phyloP scores from a whole-genome alignment of 78 protist genomes.

The Dictyostelium citrinum region DNA sequence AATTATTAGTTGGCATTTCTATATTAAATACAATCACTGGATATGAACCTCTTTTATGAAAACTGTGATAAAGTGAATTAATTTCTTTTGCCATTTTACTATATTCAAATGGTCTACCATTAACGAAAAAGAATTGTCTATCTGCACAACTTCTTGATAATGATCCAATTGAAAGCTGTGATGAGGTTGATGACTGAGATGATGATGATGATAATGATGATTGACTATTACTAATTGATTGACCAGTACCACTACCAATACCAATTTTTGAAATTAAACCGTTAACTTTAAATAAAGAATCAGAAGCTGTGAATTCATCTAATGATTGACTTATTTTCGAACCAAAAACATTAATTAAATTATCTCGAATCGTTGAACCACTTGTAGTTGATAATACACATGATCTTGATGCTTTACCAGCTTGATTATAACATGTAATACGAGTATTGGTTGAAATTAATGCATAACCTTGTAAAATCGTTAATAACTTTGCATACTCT shows the following conservation, averaged over 20 bases:
- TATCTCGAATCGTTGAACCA: constrained; percentile 2
- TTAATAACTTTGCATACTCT: constrained; percentile 63
- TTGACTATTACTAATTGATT: background rate
- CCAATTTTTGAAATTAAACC: constrained; percentile 77
- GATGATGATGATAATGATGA: background rate
- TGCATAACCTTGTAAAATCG: constrained; percentile 86
- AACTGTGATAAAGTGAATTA: constrained; percentile 67
- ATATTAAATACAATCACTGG: constrained; percentile 79
- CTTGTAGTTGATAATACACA: constrained; percentile 11
- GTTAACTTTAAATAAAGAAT: background rate
- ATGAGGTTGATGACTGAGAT: background rate
- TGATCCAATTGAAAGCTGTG: background rate
- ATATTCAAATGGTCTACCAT: constrained; percentile 90
- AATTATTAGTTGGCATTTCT: constrained; percentile 1
- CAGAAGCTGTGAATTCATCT: background rate
- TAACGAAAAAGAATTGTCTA: constrained; percentile 87
- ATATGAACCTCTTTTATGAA: constrained; percentile 20
- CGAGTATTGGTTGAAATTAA: constrained; percentile 16
- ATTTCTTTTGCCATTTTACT: constrained; percentile 60
- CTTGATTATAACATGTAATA: constrained; percentile 13
- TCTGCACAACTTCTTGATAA: constrained; percentile 51
- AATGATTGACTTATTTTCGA: constrained; percentile 19
- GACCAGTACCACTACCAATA: constrained; percentile 26
- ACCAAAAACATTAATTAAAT: constrained; percentile 83
- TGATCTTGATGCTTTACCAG: constrained; percentile 5